Base-by-base conservation (phyloP, 2,329 filamentous ascomycete genomes). In the Cytospora schulzeri region DNA sequence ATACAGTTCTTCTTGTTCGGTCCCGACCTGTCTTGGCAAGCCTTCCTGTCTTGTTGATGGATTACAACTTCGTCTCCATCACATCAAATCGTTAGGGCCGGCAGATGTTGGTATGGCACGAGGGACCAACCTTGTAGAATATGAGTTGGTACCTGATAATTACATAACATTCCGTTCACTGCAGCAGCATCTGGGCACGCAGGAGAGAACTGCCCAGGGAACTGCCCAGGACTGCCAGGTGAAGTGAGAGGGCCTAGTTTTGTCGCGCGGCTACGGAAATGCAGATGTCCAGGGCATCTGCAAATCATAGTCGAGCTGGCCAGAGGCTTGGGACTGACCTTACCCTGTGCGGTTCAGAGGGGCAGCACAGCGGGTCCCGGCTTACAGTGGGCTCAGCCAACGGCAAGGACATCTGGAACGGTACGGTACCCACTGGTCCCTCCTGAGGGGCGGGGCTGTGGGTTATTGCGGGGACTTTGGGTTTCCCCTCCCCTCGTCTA, bases 241-340 rank as follows among this genome's bases (percentile, higher is more conserved):
- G n/a, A n/a, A n/a, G n/a, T n/a, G 28, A 19, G 19, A 38, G 15
- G 22, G 45, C 22, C 17, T 24, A 45, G 26, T 22, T 55, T 66
- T 66, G 64, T 66, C 64, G 64, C 64, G 65, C 65, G 59, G 59
- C 53, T 62, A 62, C 59, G 56, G 28, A 19, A 38, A 3, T 54
- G 58, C 45, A 57, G 45, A 35, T 38, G 45, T 24, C 29, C 52
- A 38, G 58, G 28, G 33, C 52, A 41, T 29, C 58, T 48, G 62
- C 62, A 66, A 64, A 67, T 65, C 63, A 65, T 29, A n/a, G 24
- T 28, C 24, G 41, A 19, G 59, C 33, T 58, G 24, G 61, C 55
- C 55, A 59, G 48, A 59, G 55, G 51, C 55, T 55, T 62, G 53
- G 59, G 58, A 33, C 63, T 53, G 55, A 54, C 52, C 59, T 62